Conservation (phyloP, 495 filamentous ascomycete species). For the Oleoguttula mirabilis region DNA sequence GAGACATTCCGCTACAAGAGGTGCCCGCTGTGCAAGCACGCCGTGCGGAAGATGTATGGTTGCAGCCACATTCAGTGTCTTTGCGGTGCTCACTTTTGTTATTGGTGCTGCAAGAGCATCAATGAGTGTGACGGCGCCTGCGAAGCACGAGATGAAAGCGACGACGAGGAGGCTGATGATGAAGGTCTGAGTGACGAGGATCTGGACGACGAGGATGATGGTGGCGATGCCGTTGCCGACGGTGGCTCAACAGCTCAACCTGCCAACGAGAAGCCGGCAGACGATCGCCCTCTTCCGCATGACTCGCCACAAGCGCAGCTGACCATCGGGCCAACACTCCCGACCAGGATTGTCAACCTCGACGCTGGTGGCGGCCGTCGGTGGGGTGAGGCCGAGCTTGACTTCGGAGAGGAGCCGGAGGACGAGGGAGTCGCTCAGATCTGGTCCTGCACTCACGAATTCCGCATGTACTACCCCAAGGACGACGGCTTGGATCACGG, state of each 20-base stretch:
- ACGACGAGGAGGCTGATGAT: slow-evolving; percentile 14
- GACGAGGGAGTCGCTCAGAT: slow-evolving; percentile 13
- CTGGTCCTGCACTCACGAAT: slow-evolving; percentile 13
- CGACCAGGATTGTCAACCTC: slow-evolving; percentile 12
- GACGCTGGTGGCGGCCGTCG: slow-evolving; percentile 13
- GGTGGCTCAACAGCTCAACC: slow-evolving; percentile 3
- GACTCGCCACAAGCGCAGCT: background rate
- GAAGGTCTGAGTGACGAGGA: background rate
- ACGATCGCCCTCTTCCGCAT: background rate
- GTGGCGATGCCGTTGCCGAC: background rate
- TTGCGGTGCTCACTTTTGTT: slow-evolving; percentile 30
- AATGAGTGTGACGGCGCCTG: slow-evolving; percentile 17
- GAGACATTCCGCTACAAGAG: slow-evolving; percentile 22
- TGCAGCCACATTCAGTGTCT: slow-evolving; percentile 23
- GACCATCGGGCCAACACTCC: background rate
- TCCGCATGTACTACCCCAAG: background rate
- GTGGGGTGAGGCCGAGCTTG: slow-evolving; percentile 13
- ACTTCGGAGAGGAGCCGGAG: slow-evolving; percentile 24
- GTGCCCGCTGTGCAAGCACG: slow-evolving; percentile 27
- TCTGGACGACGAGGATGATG: slow-evolving; percentile 10
- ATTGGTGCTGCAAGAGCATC: slow-evolving; percentile 20
- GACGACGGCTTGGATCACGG: slow-evolving; percentile 7
- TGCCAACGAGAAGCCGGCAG: slow-evolving; percentile 7
- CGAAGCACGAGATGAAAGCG: slow-evolving; percentile 7
- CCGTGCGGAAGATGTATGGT: slow-evolving; percentile 27